These are phyloP conservation scores for Amanita inopinata DNA, from an alignment of 768 basidiomycete genomes.

Conservation along the genomic window DNA sequence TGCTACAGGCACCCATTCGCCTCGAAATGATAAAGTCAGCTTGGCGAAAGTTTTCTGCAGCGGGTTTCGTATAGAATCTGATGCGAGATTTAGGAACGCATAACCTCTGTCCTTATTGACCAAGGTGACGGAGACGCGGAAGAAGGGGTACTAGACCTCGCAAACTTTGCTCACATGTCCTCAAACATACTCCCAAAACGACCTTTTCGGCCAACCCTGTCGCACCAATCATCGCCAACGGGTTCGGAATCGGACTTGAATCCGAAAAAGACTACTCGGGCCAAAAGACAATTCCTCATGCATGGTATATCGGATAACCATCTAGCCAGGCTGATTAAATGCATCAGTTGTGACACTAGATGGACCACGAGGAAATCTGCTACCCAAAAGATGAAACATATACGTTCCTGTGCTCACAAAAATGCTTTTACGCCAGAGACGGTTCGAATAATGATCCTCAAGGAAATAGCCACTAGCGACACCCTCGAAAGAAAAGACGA, in stretches of 20 bases:
- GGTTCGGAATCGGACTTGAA: slow-evolving; percentile 10
- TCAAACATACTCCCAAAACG: background rate
- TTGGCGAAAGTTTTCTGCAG: too few relatives aligned
- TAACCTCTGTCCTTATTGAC: too few relatives aligned
- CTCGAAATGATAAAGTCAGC: too few relatives aligned
- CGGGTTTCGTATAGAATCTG: too few relatives aligned
- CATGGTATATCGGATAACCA: slow-evolving; percentile 36
- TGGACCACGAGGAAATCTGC: slow-evolving; percentile 68
- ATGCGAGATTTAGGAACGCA: too few relatives aligned
- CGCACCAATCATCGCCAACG: background rate
- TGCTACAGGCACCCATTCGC: too few relatives aligned
- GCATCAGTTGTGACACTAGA: slow-evolving; percentile 50
- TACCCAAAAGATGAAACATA: slow-evolving; percentile 55
- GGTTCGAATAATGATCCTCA: slow-evolving; percentile 38
- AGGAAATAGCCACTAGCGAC: slow-evolving; percentile 26
- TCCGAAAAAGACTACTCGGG: slow-evolving; percentile 11
- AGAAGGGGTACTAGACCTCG: background rate
- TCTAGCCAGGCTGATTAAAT: slow-evolving; percentile 39
- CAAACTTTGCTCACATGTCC: background rate
- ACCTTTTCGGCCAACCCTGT: too few relatives aligned
- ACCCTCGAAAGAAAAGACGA: background rate
- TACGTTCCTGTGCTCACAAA: slow-evolving; percentile 61
- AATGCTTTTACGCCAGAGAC: slow-evolving; percentile 43
- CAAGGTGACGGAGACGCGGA: too few relatives aligned
- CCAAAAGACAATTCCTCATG: slow-evolving; percentile 15